Evolutionary conservation across 495 filamentous ascomycete genomes (phyloP).

Genomic region (Podospora sp.): DNA sequence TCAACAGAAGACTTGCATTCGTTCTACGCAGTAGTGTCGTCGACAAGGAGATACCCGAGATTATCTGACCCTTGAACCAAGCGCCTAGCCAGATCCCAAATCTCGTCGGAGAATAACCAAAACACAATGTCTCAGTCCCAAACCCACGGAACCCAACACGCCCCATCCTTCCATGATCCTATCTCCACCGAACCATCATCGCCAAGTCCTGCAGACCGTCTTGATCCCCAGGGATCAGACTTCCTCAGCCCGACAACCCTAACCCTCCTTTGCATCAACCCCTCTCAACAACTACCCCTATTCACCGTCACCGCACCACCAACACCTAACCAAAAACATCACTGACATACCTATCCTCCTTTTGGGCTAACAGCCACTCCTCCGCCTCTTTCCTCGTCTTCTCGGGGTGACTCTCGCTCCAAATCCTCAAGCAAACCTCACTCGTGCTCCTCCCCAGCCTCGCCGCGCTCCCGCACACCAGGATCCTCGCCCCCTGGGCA

Average conservation of each 20-base stretch:
- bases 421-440: conserved; percentile 44
- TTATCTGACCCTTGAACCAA: not conserved
- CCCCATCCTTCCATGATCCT: not conserved
- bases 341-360: conserved; percentile 61
- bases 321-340: conserved; percentile 58
- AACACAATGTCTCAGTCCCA: conserved; percentile 10
- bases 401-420: conserved; percentile 47
- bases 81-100: not conserved
- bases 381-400: conserved; percentile 46
- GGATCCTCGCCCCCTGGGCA: conserved; percentile 55
- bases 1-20: too few species aligned
- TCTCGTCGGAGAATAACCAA: conserved; percentile 3
- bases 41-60: not conserved
- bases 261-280: too few species aligned
- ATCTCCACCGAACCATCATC: not conserved
- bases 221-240: not conserved
- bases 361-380: conserved; percentile 54
- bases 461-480: conserved; percentile 59
- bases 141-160: not conserved
- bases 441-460: conserved; percentile 56
- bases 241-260: not conserved
- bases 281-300: too few species aligned
- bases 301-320: not conserved
- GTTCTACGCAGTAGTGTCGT: not conserved
- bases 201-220: not conserved